A percentile compares a stretch with the other conserved stretches of the same genome.
phyloP scores from a whole-genome alignment of 768 basidiomycete species.

The Floccularia luteovirens region DNA sequence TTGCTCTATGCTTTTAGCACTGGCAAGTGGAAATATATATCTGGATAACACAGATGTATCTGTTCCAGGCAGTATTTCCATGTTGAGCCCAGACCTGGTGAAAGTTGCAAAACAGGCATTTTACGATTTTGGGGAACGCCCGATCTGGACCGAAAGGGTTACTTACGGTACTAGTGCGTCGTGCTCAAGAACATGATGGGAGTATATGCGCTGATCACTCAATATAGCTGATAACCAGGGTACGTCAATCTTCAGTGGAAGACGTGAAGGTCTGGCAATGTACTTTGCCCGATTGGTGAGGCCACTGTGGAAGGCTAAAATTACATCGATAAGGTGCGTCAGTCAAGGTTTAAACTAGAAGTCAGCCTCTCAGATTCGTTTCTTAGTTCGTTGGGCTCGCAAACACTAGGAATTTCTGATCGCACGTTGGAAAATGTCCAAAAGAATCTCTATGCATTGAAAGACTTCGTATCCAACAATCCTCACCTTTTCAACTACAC shows the following conservation, averaged over 20 bases:
- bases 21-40: slow-evolving; percentile 82
- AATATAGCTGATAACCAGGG: slow-evolving; percentile 57
- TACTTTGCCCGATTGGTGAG: slow-evolving; percentile 82
- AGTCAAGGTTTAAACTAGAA: neutral
- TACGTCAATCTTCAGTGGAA: slow-evolving; percentile 75
- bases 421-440: slow-evolving; percentile 60
- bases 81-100: slow-evolving; percentile 53
- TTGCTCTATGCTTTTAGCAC: slow-evolving; percentile 83
- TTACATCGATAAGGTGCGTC: slow-evolving; percentile 58
- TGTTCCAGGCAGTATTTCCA: slow-evolving; percentile 36
- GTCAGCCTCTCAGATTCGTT: neutral
- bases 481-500: slow-evolving; percentile 80
- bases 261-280: slow-evolving; percentile 81
- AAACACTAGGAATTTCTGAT: slow-evolving; percentile 60
- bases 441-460: slow-evolving; percentile 71
- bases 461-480: slow-evolving; percentile 73
- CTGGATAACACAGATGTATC: slow-evolving; percentile 50
- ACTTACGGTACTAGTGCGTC: slow-evolving; percentile 68
- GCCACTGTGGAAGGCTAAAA: slow-evolving; percentile 80
- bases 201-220: neutral
- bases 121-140: slow-evolving; percentile 80
- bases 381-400: slow-evolving; percentile 23
- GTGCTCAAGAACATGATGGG: neutral
- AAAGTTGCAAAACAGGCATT: slow-evolving; percentile 78
- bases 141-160: slow-evolving; percentile 72